A percentile compares a stretch with the other conserved stretches of the same genome.
Conservation (phyloP, 176 grass and related monocot genomes). For the Carex pumila region DNA sequence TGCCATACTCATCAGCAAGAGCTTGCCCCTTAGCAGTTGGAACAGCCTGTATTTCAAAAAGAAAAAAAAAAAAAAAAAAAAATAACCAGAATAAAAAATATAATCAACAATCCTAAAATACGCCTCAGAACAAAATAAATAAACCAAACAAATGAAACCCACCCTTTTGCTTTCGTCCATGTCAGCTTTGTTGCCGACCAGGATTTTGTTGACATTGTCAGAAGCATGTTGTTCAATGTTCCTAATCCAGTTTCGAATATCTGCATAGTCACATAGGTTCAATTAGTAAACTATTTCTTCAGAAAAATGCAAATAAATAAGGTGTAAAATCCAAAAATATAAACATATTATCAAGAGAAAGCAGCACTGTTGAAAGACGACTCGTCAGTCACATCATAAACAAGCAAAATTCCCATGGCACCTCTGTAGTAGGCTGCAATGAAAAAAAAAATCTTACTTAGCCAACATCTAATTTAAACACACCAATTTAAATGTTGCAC, state of each 20-base stretch:
- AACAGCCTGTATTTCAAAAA: slow-evolving; percentile 57
- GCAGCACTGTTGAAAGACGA: slow-evolving; percentile 97
- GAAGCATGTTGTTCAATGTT: slow-evolving; percentile 98
- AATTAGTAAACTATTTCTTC: slow-evolving; percentile 18
- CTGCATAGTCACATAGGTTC: slow-evolving; percentile 25
- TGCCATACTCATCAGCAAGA: slow-evolving; percentile 92
- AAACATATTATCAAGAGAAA: slow-evolving; percentile 21
- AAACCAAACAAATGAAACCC: neutral
- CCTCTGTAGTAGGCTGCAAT: slow-evolving; percentile 85
- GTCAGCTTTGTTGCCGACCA: slow-evolving; percentile 96
- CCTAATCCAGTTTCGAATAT: slow-evolving; percentile 96
- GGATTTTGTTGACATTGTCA: slow-evolving; percentile 95
- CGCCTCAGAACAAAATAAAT: slow-evolving; percentile 1
- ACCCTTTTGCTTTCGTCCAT: slow-evolving; percentile 99
- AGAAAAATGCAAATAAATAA: slow-evolving; percentile 2
- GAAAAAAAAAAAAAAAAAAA: neutral
- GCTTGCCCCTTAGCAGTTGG: slow-evolving; percentile 91
- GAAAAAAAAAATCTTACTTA: slow-evolving; percentile 10
- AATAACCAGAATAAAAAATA: slow-evolving; percentile 10
- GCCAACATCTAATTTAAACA: neutral
- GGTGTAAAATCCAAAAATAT: neutral
- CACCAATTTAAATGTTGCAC: neutral
- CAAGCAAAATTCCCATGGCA: slow-evolving; percentile 95
- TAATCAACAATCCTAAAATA: neutral
- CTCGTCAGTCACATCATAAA: slow-evolving; percentile 94